Conservation (phyloP, 1,284 basidiomycete species). For the Ceratobasidium sp. region DNA sequence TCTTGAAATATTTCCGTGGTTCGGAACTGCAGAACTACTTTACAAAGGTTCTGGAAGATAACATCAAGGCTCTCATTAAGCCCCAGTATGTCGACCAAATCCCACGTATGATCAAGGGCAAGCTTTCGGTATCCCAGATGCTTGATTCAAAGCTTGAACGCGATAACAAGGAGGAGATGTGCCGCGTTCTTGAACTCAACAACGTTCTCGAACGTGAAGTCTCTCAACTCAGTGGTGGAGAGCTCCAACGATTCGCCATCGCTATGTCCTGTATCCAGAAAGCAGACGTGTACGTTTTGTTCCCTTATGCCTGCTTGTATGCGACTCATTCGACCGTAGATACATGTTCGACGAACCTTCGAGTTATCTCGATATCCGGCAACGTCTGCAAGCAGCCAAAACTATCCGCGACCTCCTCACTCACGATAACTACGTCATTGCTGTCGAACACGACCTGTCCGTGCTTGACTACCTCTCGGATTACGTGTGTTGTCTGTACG, state of each 20-base stretch:
- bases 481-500: constrained; percentile 96
- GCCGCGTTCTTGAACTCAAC: constrained; percentile 86
- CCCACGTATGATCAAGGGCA: constrained; percentile 93
- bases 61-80: constrained; percentile 97
- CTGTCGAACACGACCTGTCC: constrained; percentile 97
- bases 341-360: constrained; percentile 99
- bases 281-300: constrained; percentile 83
- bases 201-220: constrained; percentile 88
- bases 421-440: constrained; percentile 90
- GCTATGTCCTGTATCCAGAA: constrained; percentile 93
- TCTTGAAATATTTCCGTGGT: constrained; percentile 96
- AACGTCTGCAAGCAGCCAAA: constrained; percentile 95
- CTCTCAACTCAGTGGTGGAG: constrained; percentile 90
- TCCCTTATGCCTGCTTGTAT: constrained; percentile 21
- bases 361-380: constrained; percentile 95
- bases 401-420: constrained; percentile 89
- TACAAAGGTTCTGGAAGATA: constrained; percentile 98
- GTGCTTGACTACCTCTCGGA: constrained; percentile 97
- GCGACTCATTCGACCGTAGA: constrained; percentile 58
- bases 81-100: constrained; percentile 99
- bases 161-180: constrained; percentile 86
- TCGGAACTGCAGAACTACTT: constrained; percentile 99
- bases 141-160: constrained; percentile 88
- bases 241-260: constrained; percentile 96
- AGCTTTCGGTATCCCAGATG: constrained; percentile 88